Evolutionary conservation across 345 rosid species (phyloP).

Genomic region (Lagerstroemia speciosa): DNA sequence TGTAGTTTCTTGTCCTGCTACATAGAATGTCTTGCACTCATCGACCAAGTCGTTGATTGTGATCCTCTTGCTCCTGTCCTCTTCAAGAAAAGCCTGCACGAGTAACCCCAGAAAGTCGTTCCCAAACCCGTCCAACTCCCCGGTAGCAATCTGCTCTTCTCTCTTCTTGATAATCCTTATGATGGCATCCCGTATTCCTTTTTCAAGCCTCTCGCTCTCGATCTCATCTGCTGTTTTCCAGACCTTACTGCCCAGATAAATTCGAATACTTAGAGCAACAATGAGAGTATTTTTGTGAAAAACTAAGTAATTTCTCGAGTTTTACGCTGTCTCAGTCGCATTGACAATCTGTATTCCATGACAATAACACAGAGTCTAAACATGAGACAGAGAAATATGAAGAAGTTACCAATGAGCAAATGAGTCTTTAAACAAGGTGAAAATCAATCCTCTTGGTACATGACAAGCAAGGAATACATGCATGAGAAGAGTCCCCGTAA

Average conservation of each 20-base stretch:
- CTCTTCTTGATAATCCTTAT: slow-evolving; percentile 15
- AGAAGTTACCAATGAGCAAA: not conserved
- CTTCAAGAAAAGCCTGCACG: slow-evolving; percentile 12
- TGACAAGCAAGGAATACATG: too few relatives aligned
- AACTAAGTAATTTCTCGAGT: not conserved
- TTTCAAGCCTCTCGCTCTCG: slow-evolving; percentile 12
- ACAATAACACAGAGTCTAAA: not conserved
- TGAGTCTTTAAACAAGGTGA: not conserved
- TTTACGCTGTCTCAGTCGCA: too few relatives aligned
- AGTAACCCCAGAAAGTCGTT: slow-evolving; percentile 29
- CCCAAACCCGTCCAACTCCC: slow-evolving; percentile 13
- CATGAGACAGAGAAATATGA: not conserved
- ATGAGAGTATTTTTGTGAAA: not conserved
- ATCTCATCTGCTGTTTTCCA: slow-evolving; percentile 19
- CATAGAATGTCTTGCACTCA: slow-evolving; percentile 35
- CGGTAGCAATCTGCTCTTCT: slow-evolving; percentile 8
- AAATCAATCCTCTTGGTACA: not conserved
- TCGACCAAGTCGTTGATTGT: slow-evolving; percentile 19
- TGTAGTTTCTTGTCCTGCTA: slow-evolving; percentile 30
- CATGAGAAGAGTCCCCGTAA: too few relatives aligned
- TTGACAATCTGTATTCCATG: not conserved
- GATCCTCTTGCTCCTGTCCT: slow-evolving; percentile 13
- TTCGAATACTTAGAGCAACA: not conserved
- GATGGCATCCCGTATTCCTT: slow-evolving; percentile 9
- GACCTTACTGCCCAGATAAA: slow-evolving; percentile 15